These are phyloP conservation scores for Paraleonurus japonicus DNA, from an alignment of 257 asterid genomes.

Conservation along the genomic window DNA sequence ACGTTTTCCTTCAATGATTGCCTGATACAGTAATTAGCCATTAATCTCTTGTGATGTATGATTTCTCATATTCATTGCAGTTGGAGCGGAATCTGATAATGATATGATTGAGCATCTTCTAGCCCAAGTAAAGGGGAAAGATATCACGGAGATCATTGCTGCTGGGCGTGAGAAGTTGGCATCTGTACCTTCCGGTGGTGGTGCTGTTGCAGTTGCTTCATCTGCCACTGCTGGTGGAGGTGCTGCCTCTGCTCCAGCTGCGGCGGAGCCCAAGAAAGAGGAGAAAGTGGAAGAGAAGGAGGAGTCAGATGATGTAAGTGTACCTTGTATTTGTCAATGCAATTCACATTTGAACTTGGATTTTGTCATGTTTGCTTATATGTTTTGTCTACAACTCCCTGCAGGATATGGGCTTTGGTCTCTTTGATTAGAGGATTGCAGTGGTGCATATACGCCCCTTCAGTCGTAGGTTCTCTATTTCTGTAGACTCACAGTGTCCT, in stretches of 20 bases:
- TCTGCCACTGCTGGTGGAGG: conserved; percentile 22
- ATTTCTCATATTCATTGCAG: conserved; percentile 10
- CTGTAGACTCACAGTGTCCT: background rate
- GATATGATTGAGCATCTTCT: conserved; percentile 28
- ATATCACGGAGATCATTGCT: conserved; percentile 34
- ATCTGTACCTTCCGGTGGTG: conserved; percentile 37
- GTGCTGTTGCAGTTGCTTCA: conserved; percentile 32
- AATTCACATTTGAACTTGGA: background rate
- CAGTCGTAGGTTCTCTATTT: background rate
- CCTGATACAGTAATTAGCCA: background rate
- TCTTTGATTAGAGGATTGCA: conserved; percentile 24
- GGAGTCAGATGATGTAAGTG: conserved; percentile 39
- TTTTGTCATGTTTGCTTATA: background rate
- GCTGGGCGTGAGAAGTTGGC: conserved; percentile 37
- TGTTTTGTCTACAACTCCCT: conserved; percentile 1
- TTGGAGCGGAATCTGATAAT: conserved; percentile 30
- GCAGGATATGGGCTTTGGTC: conserved; percentile 42
- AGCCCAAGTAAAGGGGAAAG: conserved; percentile 28
- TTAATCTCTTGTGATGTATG: background rate
- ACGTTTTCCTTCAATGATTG: background rate
- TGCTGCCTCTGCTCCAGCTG: conserved; percentile 34
- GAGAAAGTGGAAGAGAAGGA: conserved; percentile 39
- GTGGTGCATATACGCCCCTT: background rate
- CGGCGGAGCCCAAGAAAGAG: conserved; percentile 39
- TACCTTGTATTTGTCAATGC: background rate